Base-by-base conservation (phyloP, 1,139 yeast genomes). In the Suhomyces taliae region DNA sequence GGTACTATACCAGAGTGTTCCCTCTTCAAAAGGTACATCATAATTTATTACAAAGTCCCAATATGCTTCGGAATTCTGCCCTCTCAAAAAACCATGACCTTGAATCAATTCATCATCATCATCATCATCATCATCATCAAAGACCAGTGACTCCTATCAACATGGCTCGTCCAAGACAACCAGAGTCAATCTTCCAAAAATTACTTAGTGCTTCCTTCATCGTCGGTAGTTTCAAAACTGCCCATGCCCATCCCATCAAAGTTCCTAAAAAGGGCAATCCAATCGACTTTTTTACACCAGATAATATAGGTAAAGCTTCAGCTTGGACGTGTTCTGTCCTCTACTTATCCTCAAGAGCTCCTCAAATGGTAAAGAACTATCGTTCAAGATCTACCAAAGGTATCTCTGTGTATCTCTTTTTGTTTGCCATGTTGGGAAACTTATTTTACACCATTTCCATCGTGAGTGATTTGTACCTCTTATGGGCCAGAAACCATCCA, bases 271-370 rank as follows among this genome's bases (percentile, higher is more conserved):
- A 7, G 10, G 10, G 33, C 8, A 26, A 8, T 29, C 27, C 35
- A 7, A 32, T 10, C 8, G 19, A n/a, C 26, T 34, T 31, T 10
- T 36, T 40, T 27, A 12, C 37, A 3, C 34, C 39, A 9, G n/a
- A 27, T 14, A 51, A 47, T 11, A 34, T 54, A 2, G 60, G 60
- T n/a, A 47, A 90, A 67, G 65, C 81, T 36, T 89, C 89, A 64
- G 98, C 97, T 12, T 91, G 96, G 89, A 67, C 89, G 45, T 90
- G 97, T 68, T 96, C 97, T 1, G 66, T 74, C 1, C 74, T 91
- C 42, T 91, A 91, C 65, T 69, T 91, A 53, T 95, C 96, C 2
- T 89, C 97, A 12, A 73, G 98, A 55, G 67, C 90, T 27, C 98
- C 98, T 0, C 98, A 91, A 68, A 88, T 91, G 48, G 11, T 64